These are phyloP conservation scores for Pythium coloratum DNA, from an alignment of 352 stramenopile genomes.

Conservation along the genomic window DNA sequence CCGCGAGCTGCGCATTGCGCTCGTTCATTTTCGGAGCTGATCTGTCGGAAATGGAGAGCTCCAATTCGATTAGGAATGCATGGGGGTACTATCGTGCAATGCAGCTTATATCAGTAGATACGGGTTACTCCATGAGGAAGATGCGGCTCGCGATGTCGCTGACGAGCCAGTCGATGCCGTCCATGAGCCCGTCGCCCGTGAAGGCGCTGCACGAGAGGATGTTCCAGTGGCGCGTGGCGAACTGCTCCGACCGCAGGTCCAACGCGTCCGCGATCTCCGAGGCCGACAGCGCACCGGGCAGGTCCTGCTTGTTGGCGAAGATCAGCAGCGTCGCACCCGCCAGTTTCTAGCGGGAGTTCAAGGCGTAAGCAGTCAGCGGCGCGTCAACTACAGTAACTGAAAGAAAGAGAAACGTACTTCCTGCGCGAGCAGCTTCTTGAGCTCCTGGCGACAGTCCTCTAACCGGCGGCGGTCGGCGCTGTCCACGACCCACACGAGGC, in stretches of 20 bases:
- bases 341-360: constrained; percentile 85
- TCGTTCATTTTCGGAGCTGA: constrained; percentile 43
- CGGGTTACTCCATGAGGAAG: constrained; percentile 90
- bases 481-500: constrained; percentile 99
- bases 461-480: constrained; percentile 93
- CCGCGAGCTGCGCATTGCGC: constrained; percentile 47
- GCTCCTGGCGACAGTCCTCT: constrained; percentile 92
- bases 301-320: constrained; percentile 99
- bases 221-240: constrained; percentile 84
- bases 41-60: neutral
- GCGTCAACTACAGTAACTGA: no score
- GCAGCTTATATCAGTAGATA: constrained; percentile 18
- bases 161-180: constrained; percentile 99
- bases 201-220: constrained; percentile 97
- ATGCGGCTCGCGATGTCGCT: constrained; percentile 95
- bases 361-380: neutral
- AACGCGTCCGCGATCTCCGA: constrained; percentile 92
- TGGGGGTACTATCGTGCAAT: constrained; percentile 4
- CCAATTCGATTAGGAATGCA: neutral
- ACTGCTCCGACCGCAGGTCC: constrained; percentile 78
- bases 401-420: constrained; percentile 50
- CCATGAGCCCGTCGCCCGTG: constrained; percentile 93
- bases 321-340: constrained; percentile 98
- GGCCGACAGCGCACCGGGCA: constrained; percentile 88
- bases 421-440: constrained; percentile 84